A percentile compares a stretch with the other conserved stretches of the same genome.
Conservation (phyloP, 345 rosid species). For the Erysimum cheiranthoides region DNA sequence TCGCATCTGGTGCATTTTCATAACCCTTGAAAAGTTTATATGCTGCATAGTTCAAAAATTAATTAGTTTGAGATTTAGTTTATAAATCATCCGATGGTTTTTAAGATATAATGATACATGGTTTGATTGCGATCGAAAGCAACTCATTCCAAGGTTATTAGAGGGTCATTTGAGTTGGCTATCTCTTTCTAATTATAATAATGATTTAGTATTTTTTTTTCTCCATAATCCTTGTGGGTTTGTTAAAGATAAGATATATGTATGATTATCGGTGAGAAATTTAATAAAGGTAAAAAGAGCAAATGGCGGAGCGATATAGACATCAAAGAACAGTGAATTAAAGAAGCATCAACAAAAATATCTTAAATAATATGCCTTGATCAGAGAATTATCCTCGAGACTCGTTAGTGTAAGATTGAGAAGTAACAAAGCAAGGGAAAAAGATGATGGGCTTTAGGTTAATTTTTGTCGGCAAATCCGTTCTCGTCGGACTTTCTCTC, state of each 20-base stretch:
- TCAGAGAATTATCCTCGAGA: conserved; percentile 13
- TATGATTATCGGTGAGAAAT: conserved; percentile 39
- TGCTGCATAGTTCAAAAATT: background rate
- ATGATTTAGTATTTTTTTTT: conserved; percentile 17
- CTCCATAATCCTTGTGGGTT: conserved; percentile 46
- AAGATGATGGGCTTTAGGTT: conserved; percentile 19
- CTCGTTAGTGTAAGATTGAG: conserved; percentile 2
- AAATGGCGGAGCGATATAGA: conserved; percentile 27
- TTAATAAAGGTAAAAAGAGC: conserved; percentile 34
- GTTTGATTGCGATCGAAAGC: conserved; percentile 14
- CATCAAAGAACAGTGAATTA: background rate
- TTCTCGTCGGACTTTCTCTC: conserved; percentile 26
- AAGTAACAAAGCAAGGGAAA: conserved; percentile 17
- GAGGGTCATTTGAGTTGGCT: conserved; percentile 26
- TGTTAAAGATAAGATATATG: conserved; percentile 47
- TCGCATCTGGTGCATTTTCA: background rate
- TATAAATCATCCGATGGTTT: background rate
- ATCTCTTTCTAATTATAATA: conserved; percentile 42
- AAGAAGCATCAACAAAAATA: conserved; percentile 7
- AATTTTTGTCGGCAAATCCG: conserved; percentile 35
- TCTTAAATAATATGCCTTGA: conserved; percentile 13
- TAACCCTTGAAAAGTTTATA: background rate
- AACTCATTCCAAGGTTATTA: conserved; percentile 24
- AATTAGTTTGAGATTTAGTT: background rate
- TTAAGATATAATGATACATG: background rate